Evolutionary conservation across 2,329 filamentous ascomycete species (phyloP).

Genomic region (Huntiella bhutanensis): DNA sequence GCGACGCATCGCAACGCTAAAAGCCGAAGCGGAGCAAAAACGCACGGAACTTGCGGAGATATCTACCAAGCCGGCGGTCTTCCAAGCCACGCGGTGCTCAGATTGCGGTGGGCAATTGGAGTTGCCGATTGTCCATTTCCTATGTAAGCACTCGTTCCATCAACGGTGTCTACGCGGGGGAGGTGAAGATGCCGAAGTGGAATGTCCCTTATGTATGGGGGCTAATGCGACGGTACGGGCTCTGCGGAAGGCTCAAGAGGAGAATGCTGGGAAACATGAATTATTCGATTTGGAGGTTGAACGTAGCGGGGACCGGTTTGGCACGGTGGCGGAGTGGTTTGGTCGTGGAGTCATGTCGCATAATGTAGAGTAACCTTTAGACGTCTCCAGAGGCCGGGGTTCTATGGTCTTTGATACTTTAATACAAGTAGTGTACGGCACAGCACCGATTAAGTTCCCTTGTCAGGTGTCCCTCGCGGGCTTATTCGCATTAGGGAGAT

Average conservation of each 20-base stretch:
- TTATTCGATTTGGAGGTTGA: conserved; percentile 68
- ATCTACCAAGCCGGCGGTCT: conserved; percentile 61
- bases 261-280: conserved; percentile 73
- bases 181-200: conserved; percentile 36
- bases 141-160: conserved; percentile 96
- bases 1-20: conserved; percentile 65
- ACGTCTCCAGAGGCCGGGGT: too few relatives aligned
- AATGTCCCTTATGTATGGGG: conserved; percentile 71
- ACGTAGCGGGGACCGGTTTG: conserved; percentile 64
- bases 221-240: conserved; percentile 78
- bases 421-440: too few relatives aligned
- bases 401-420: too few relatives aligned
- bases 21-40: conserved; percentile 63
- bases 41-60: conserved; percentile 62
- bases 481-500: too few relatives aligned
- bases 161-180: conserved; percentile 55
- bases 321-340: conserved; percentile 88
- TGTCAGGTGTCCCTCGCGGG: too few relatives aligned
- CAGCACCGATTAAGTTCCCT: too few relatives aligned
- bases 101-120: conserved; percentile 64
- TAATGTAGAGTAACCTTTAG: conserved; percentile 20
- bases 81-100: conserved; percentile 76
- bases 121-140: conserved; percentile 79
- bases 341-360: conserved; percentile 68
- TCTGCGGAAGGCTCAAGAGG: conserved; percentile 69